Evolutionary conservation across 805 yeast species (phyloP).

Genomic region (Isabelozyma pseudorhagii): DNA sequence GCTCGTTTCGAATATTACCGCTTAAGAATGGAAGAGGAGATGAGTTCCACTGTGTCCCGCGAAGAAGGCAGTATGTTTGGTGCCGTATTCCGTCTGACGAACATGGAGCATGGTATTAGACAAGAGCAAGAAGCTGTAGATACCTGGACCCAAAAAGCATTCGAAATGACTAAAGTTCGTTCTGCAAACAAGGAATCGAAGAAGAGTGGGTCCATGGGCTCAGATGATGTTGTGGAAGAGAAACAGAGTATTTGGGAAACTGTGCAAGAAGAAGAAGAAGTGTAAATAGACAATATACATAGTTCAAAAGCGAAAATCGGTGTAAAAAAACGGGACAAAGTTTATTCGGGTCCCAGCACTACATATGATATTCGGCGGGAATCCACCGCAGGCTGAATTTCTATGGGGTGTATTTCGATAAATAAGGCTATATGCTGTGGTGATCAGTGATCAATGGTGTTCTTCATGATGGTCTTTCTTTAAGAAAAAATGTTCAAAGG

Average conservation of each 20-base stretch:
- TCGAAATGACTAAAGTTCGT: conserved; percentile 54
- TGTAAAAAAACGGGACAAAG: background rate
- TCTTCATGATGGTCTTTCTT: conserved; percentile 25
- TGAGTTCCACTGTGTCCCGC: conserved; percentile 63
- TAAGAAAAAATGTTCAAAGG: conserved; percentile 54
- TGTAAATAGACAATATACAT: background rate
- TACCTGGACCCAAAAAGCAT: conserved; percentile 71
- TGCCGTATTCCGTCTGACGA: conserved; percentile 60
- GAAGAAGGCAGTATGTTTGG: conserved; percentile 91
- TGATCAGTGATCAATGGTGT: conserved; percentile 11
- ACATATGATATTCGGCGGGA: no score
- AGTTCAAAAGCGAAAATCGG: background rate
- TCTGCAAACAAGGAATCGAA: conserved; percentile 40
- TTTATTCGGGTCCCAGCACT: no score
- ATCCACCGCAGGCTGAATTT: no score
- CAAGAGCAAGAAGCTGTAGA: conserved; percentile 70
- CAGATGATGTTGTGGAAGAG: background rate
- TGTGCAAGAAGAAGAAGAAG: background rate
- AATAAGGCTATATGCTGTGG: background rate
- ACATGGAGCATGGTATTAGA: conserved; percentile 64
- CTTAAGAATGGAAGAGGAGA: conserved; percentile 78
- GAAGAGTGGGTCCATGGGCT: background rate
- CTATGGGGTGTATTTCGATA: no score
- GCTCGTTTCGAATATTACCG: conserved; percentile 88
- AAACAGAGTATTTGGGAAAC: background rate